Evolutionary conservation across 2,329 filamentous ascomycete species (phyloP), one percentile per base, ranked within the genome.

Genomic region (Incumbomyces lentus): DNA sequence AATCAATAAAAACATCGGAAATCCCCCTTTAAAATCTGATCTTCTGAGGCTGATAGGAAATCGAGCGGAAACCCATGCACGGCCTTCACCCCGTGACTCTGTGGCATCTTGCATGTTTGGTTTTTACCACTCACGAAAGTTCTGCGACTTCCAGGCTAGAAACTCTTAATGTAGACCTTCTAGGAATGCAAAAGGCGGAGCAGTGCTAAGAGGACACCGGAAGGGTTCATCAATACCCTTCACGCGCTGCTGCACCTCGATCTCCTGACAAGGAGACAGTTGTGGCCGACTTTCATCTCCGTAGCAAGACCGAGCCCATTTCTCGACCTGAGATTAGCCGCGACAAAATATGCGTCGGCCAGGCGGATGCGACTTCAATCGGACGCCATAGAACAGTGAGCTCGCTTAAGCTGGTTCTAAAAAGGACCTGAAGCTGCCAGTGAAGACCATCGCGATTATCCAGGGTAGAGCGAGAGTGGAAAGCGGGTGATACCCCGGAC

Each of bases 1-100:
- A 16, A 38, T 37, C 36, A 45, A 13, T 22, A 45, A 45, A 45
- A 45, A 45, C 42, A 45, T 45, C 34, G 42, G 42, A 38, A 45
- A 43, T 26, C 8, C 22, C 4, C 22, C 22, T 26, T 26, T 26
- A 26, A 26, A 26, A 26, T 26, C 22, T 26, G 22, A 8, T 26
- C 22, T n/a, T n/a, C n/a, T n/a, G n/a, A n/a, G n/a, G n/a, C n/a
- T n/a, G n/a, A n/a, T n/a, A n/a, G n/a, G n/a, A n/a, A n/a, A n/a
- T n/a, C n/a, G n/a, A n/a, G n/a, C n/a, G n/a, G n/a, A n/a, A n/a
- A n/a, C n/a, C n/a, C n/a, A n/a, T n/a, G n/a, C n/a, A n/a, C n/a
- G n/a, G n/a, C n/a, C n/a, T n/a, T n/a, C n/a, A n/a, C n/a, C n/a
- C n/a, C n/a, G n/a, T n/a, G n/a, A n/a, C n/a, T n/a, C n/a, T n/a